Percentiles rank a stretch among this genome's conserved stretches.
Conservation (phyloP, 1,284 basidiomycete genomes). For the Ustilago esculenta region DNA sequence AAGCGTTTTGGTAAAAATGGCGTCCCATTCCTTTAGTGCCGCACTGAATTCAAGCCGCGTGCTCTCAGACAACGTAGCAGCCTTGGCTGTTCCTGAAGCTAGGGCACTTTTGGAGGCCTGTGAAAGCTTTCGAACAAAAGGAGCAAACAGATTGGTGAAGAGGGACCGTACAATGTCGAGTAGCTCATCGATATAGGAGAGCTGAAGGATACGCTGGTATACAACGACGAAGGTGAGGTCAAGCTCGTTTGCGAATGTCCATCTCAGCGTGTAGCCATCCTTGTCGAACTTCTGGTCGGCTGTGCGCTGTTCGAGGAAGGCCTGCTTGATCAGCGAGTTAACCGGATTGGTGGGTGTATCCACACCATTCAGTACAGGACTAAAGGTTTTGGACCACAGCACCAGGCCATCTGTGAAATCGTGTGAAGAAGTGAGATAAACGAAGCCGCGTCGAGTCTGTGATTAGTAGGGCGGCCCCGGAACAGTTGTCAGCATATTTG, state of each 20-base stretch:
- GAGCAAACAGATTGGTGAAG: conserved; percentile 57
- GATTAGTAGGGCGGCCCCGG: no score
- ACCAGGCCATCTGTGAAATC: conserved; percentile 54
- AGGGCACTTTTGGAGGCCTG: conserved; percentile 81
- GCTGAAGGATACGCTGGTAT: conserved; percentile 93
- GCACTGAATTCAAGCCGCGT: conserved; percentile 73
- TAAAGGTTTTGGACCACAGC: conserved; percentile 62
- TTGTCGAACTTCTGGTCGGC: conserved; percentile 57
- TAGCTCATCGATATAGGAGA: conserved; percentile 91
- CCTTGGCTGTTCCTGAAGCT: conserved; percentile 76
- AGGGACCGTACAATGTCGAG: conserved; percentile 50
- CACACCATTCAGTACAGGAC: conserved; percentile 32
- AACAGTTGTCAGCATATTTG: no score
- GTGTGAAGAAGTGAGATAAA: background rate
- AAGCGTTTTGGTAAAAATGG: conserved; percentile 79
- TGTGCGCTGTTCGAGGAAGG: conserved; percentile 63
- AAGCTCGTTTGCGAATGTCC: conserved; percentile 63
- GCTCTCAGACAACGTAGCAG: conserved; percentile 40
- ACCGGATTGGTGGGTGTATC: conserved; percentile 46
- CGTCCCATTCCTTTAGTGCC: conserved; percentile 83
- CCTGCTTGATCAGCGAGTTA: conserved; percentile 58
- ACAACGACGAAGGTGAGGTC: conserved; percentile 70
- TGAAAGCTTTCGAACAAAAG: conserved; percentile 65
- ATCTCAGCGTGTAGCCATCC: conserved; percentile 61
- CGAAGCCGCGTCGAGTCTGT: no score